Percentiles rank a stretch among this genome's conserved stretches.
phyloP scores from a whole-genome alignment of 2,329 filamentous ascomycete species.

The Claviceps africana region DNA sequence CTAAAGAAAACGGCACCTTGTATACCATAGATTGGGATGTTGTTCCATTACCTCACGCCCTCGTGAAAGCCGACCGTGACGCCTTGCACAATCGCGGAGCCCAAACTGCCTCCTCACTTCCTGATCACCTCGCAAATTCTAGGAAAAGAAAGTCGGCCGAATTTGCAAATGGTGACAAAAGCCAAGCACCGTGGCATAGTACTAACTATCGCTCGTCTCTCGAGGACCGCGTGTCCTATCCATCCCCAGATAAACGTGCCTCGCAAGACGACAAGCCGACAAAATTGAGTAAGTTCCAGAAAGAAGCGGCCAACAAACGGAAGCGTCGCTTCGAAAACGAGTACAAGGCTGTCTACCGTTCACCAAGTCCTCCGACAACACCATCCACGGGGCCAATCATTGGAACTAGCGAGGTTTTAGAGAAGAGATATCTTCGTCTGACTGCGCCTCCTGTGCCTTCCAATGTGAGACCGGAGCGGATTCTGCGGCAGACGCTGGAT shows the following conservation, averaged over 20 bases:
- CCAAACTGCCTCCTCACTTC: conserved; percentile 10
- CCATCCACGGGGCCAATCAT: conserved; percentile 59
- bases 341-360: conserved; percentile 41
- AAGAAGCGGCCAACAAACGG: conserved; percentile 71
- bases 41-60: conserved; percentile 70
- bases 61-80: conserved; percentile 60
- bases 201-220: conserved; percentile 46
- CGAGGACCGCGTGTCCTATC: conserved; percentile 63
- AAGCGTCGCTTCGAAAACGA: conserved; percentile 70
- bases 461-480: conserved; percentile 67
- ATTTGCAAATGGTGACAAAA: conserved; percentile 37
- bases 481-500: conserved; percentile 75
- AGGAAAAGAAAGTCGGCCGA: conserved; percentile 79
- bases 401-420: conserved; percentile 68
- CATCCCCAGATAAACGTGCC: conserved; percentile 28
- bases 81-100: conserved; percentile 27
- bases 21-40: conserved; percentile 67
- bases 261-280: conserved; percentile 31
- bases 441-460: conserved; percentile 81
- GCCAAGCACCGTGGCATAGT: conserved; percentile 59
- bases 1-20: conserved; percentile 60
- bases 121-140: conserved; percentile 24
- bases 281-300: conserved; percentile 75
- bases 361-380: conserved; percentile 43
- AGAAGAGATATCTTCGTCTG: conserved; percentile 90